Conservation (phyloP, 2,329 filamentous ascomycete genomes). For the Xylaria sp. region DNA sequence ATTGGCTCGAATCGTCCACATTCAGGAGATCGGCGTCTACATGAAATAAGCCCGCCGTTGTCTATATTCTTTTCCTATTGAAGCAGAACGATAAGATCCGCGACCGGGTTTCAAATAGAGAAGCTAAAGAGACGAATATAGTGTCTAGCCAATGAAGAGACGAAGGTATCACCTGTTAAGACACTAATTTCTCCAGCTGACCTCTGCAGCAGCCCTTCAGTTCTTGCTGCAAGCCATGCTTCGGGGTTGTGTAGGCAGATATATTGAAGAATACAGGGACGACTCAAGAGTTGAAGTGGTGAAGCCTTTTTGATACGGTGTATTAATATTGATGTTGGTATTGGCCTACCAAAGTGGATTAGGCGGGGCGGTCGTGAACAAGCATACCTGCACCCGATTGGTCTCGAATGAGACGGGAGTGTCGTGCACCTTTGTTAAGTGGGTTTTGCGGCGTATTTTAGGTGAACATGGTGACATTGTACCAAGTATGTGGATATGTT, state of each 20-base stretch:
- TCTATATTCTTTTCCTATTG: neutral
- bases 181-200: neutral
- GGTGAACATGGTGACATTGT: no score
- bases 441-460: no score
- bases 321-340: neutral
- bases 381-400: neutral
- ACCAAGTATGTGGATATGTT: no score
- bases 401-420: no score
- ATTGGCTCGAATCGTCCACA: neutral
- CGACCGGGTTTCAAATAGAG: neutral
- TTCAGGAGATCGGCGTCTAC: neutral
- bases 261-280: neutral
- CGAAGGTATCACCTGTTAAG: neutral
- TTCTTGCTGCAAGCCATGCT: slow-evolving; percentile 15
- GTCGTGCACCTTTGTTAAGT: no score
- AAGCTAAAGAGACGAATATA: neutral
- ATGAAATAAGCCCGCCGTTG: neutral
- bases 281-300: neutral
- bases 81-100: neutral
- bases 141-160: slow-evolving; percentile 4
- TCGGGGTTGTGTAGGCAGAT: neutral
- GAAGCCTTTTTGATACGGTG: neutral
- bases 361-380: neutral
- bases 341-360: neutral
- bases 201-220: neutral